A percentile compares a stretch with the other conserved stretches of the same genome.
These are phyloP conservation scores for Pulveroboletus sp. DNA, from an alignment of 768 basidiomycete species.

Conservation along the genomic window DNA sequence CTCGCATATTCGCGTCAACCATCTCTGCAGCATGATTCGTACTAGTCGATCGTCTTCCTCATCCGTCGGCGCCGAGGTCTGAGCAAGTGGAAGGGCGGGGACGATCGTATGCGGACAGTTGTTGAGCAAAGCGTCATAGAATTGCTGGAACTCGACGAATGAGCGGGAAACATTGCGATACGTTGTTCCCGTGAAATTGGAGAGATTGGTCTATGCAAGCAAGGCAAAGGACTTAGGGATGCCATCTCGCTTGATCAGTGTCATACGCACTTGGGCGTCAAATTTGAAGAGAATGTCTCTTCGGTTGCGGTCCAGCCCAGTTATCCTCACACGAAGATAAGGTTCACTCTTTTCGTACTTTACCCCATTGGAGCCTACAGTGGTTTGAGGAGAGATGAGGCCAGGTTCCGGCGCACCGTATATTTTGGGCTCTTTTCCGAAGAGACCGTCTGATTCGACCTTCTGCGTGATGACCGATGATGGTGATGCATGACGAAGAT, in stretches of 20 bases:
- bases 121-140: conserved; percentile 85
- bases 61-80: conserved; percentile 94
- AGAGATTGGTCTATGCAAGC: conserved; percentile 74
- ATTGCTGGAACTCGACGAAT: conserved; percentile 90
- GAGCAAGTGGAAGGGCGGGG: conserved; percentile 91
- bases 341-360: conserved; percentile 75
- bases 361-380: conserved; percentile 61
- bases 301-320: conserved; percentile 89
- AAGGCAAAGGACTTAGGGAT: conserved; percentile 1
- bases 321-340: conserved; percentile 86
- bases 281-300: conserved; percentile 91
- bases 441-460: conserved; percentile 53
- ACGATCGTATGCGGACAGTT: conserved; percentile 96
- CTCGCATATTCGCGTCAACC: conserved; percentile 91
- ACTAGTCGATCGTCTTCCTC: conserved; percentile 98
- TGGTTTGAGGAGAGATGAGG: conserved; percentile 70
- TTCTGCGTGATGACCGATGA: conserved; percentile 47
- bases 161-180: conserved; percentile 95
- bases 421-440: conserved; percentile 79
- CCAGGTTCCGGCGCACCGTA: conserved; percentile 85
- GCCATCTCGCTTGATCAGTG: background rate
- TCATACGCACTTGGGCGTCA: conserved; percentile 76
- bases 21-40: conserved; percentile 90
- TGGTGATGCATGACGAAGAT: conserved; percentile 59
- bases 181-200: conserved; percentile 82